Percentiles rank a stretch among this genome's conserved stretches.
Conservation (phyloP, 202 grass and related monocot genomes). For the Brachypodium distachyon region DNA sequence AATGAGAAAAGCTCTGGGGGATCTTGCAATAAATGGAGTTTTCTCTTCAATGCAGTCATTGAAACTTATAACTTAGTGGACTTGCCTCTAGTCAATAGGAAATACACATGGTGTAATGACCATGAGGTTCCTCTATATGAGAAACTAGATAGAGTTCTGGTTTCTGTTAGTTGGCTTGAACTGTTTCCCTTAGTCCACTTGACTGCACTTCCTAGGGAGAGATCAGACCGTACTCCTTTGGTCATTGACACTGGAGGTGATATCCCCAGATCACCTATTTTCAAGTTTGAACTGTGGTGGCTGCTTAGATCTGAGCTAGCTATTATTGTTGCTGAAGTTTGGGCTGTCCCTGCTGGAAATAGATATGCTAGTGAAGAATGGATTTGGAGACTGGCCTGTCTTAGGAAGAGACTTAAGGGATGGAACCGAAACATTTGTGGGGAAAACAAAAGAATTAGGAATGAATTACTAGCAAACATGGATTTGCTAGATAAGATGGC, state of each 20-base stretch:
- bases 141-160: not conserved
- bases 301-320: too few relatives aligned
- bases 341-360: too few relatives aligned
- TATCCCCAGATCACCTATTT: not conserved
- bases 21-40: not conserved
- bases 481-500: too few relatives aligned
- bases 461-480: too few relatives aligned
- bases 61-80: not conserved
- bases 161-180: not conserved
- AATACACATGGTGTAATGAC: not conserved
- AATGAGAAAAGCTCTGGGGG: not conserved
- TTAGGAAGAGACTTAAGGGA: too few relatives aligned
- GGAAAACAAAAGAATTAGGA: too few relatives aligned
- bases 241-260: not conserved
- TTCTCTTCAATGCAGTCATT: not conserved
- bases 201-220: too few relatives aligned
- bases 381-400: too few relatives aligned
- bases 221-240: not conserved
- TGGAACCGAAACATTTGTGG: too few relatives aligned
- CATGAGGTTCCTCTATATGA: not conserved
- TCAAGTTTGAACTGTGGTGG: not conserved
- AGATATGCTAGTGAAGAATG: too few relatives aligned
- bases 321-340: too few relatives aligned
- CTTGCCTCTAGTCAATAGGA: fast-evolving
- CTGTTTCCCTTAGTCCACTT: too few relatives aligned